phyloP scores from a whole-genome alignment of 2,329 filamentous ascomycete species.

The Penicillium concentricum region DNA sequence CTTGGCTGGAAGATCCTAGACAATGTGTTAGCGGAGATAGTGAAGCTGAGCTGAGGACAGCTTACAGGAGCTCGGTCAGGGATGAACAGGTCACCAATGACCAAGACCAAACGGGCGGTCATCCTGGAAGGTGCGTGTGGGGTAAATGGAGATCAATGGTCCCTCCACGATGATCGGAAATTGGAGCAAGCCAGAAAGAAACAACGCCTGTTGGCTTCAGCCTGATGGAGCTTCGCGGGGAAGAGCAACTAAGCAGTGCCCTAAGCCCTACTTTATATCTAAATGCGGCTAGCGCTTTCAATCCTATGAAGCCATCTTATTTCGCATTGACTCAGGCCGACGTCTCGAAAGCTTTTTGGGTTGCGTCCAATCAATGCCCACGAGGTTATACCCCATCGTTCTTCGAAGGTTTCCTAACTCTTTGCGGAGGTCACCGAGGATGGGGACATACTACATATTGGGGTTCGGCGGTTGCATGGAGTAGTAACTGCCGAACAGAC shows the following conservation, averaged over 20 bases:
- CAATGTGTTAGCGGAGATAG: constrained; percentile 16
- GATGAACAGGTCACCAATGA: constrained; percentile 91
- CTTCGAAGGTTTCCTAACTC: not conserved
- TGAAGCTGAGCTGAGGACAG: constrained; percentile 18
- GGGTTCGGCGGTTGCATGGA: not conserved
- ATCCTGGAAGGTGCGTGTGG: constrained; percentile 40
- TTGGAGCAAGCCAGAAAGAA: constrained; percentile 1
- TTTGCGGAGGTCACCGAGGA: constrained; percentile 17
- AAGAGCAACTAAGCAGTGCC: constrained; percentile 16
- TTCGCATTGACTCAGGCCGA: constrained; percentile 22
- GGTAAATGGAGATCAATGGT: constrained; percentile 24
- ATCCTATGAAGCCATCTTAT: not conserved
- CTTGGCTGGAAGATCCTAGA: constrained; percentile 78
- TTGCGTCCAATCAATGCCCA: constrained; percentile 8
- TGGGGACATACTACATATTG: constrained; percentile 6
- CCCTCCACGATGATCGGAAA: constrained; percentile 24
- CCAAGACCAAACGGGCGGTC: constrained; percentile 86
- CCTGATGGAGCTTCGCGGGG: constrained; percentile 20
- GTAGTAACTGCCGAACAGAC: not conserved
- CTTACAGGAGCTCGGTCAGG: constrained; percentile 79
- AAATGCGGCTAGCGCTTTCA: constrained; percentile 4
- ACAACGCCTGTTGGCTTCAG: constrained; percentile 8
- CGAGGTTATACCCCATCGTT: not conserved
- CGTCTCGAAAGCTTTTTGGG: constrained; percentile 10
- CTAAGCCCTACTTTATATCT: constrained; percentile 14